These are phyloP conservation scores for Penicillium canariense DNA, from an alignment of 495 filamentous ascomycete species.

Conservation along the genomic window DNA sequence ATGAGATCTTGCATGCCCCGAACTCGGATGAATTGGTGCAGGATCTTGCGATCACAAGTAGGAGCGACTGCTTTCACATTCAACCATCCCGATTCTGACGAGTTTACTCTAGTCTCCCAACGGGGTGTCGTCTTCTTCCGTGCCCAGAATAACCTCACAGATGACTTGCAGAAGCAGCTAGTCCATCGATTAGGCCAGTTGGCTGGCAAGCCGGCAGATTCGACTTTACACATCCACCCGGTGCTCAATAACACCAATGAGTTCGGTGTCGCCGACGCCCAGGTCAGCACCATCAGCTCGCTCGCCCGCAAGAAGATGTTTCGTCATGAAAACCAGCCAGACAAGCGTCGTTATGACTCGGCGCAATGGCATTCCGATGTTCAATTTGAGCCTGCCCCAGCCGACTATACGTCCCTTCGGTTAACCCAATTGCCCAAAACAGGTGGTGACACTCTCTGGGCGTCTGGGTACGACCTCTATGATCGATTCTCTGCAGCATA, in stretches of 20 bases:
- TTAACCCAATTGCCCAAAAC: constrained; percentile 64
- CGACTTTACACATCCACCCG: constrained; percentile 66
- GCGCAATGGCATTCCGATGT: constrained; percentile 67
- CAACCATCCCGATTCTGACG: background rate
- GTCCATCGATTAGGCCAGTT: constrained; percentile 58
- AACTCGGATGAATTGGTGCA: constrained; percentile 21
- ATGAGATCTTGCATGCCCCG: constrained; percentile 19
- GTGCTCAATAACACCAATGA: constrained; percentile 38
- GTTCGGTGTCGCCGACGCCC: constrained; percentile 52
- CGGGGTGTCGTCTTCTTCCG: constrained; percentile 75
- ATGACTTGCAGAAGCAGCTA: constrained; percentile 62
- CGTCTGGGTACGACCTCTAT: constrained; percentile 48
- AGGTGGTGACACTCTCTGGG: constrained; percentile 62
- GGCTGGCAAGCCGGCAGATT: constrained; percentile 57
- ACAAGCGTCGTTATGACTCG: constrained; percentile 20
- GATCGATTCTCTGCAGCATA: constrained; percentile 66
- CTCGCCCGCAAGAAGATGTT: constrained; percentile 55
- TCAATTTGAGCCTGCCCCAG: constrained; percentile 62
- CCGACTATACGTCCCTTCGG: constrained; percentile 62
- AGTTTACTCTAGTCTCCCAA: constrained; percentile 53
- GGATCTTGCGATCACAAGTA: constrained; percentile 25
- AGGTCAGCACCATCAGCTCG: constrained; percentile 66
- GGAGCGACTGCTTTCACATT: background rate
- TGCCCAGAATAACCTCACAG: constrained; percentile 57
- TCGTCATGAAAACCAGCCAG: constrained; percentile 27